Base-by-base conservation (phyloP, 2,329 filamentous ascomycete species). In the Cladosporium sp. region DNA sequence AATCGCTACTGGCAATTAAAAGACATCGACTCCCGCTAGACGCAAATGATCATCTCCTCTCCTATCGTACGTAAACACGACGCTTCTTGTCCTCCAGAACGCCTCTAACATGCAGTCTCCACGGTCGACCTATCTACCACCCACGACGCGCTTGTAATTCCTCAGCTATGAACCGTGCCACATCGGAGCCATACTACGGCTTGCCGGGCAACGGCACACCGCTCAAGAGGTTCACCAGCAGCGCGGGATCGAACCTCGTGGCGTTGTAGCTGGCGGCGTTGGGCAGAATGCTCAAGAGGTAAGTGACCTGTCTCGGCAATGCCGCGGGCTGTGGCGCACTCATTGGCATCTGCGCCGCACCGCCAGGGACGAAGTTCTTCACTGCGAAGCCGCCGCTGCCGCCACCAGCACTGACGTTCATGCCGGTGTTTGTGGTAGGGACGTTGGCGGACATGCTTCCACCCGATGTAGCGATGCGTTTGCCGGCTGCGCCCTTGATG, bases 401-500 rank as follows among this genome's bases (percentile, higher is more conserved):
- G 12, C 52, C 44, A n/a, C 49, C 24, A 14, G 41, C 32, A 51
- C 47, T 64, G 51, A 26, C 30, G 51, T 64, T 64, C 26, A 52
- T 64, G 21, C 34, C 57, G 18, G 61, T 52, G 10, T 57, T 52
- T n/a, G 61, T 64, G 71, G 78, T 74, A 28, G 67, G 71, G 62
- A 70, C 72, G 57, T 73, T 67, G 44, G 34, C 41, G 49, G 26
- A 26, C 28, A 30, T 41, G 69, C 60, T 64, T 41, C 69, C 68
- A 36, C 64, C 66, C 18, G 66, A 57, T 11, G 61, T 59, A 21
- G 65, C 63, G 26, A 96, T 84, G 41, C 93, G 89, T 65, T 93
- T 89, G 30, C 92, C 92, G 44, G 94, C 92, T 1, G 92, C 92
- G 15, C 92, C 92, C 77, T 98, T 99, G 44, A 98, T 84, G 0